A percentile compares a stretch with the other conserved stretches of the same genome.
These are phyloP conservation scores for Neurospora sp. DNA, from an alignment of 2,329 filamentous ascomycete species.

Conservation along the genomic window DNA sequence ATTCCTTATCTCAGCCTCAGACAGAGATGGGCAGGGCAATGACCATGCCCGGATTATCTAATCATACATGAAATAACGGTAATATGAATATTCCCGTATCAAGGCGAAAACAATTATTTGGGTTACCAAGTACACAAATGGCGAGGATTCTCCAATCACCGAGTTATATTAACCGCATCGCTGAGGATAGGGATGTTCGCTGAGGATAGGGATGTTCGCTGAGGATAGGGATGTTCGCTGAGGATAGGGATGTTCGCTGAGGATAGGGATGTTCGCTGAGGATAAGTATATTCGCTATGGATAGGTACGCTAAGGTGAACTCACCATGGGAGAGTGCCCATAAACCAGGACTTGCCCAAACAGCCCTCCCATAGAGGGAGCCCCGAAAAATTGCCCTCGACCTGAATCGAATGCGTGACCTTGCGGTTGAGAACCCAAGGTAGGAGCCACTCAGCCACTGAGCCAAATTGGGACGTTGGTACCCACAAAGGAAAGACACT, in stretches of 20 bases:
- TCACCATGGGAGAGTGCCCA: too few species aligned
- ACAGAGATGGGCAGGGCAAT: too few species aligned
- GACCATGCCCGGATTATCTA: too few species aligned
- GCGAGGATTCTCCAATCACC: too few species aligned
- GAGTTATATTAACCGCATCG: too few species aligned
- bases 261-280: not conserved
- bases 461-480: not conserved
- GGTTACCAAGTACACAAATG: too few species aligned
- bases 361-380: not conserved
- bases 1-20: too few species aligned
- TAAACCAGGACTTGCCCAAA: not conserved
- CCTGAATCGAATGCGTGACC: not conserved
- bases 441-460: not conserved
- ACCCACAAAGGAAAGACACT: fast-evolving
- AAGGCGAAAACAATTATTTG: not conserved
- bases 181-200: not conserved
- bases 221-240: not conserved
- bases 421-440: not conserved
- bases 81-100: too few species aligned
- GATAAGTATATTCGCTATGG: not conserved
- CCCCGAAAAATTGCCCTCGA: not conserved
- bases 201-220: not conserved
- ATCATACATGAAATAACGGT: too few species aligned
- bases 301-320: not conserved
- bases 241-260: not conserved